Conservation (phyloP, 176 grass and related monocot species). For the Saccharum spontaneum region DNA sequence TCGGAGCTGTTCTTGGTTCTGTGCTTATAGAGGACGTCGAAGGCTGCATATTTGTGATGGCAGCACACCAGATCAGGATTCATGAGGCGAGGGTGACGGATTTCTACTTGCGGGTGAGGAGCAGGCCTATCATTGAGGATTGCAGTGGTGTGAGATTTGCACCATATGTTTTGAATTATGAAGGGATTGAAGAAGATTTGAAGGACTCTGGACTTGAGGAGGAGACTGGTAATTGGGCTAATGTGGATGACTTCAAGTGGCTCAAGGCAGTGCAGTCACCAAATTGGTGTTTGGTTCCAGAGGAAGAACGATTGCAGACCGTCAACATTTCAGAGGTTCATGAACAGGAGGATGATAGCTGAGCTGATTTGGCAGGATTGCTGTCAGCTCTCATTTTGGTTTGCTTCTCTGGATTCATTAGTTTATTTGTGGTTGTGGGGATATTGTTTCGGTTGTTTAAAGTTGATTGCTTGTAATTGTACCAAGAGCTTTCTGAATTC, state of each 20-base stretch:
- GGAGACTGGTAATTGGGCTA: conserved; percentile 79
- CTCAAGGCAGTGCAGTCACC: conserved; percentile 83
- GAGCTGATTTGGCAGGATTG: background rate
- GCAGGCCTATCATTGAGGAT: conserved; percentile 88
- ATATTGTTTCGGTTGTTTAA: background rate
- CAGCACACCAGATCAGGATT: conserved; percentile 89
- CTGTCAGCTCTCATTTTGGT: background rate
- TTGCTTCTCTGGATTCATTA: background rate
- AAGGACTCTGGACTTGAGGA: conserved; percentile 58
- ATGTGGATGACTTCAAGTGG: conserved; percentile 97
- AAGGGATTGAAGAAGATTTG: conserved; percentile 69
- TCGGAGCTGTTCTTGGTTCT: conserved; percentile 72
- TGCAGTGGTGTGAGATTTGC: conserved; percentile 82
- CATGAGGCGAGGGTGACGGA: conserved; percentile 61
- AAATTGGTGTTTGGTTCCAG: conserved; percentile 73
- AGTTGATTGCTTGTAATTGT: conserved; percentile 7
- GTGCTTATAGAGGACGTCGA: conserved; percentile 78
- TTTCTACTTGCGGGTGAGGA: conserved; percentile 86
- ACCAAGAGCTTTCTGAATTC: background rate
- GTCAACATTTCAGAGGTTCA: conserved; percentile 56
- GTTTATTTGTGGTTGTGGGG: background rate
- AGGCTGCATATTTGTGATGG: conserved; percentile 64
- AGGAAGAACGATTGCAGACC: conserved; percentile 50
- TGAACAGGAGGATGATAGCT: conserved; percentile 18
- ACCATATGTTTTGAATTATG: conserved; percentile 60